A percentile compares a stretch with the other conserved stretches of the same genome.
Conservation (phyloP, 2,329 filamentous ascomycete genomes). For the Akanthomyces lecanii region DNA sequence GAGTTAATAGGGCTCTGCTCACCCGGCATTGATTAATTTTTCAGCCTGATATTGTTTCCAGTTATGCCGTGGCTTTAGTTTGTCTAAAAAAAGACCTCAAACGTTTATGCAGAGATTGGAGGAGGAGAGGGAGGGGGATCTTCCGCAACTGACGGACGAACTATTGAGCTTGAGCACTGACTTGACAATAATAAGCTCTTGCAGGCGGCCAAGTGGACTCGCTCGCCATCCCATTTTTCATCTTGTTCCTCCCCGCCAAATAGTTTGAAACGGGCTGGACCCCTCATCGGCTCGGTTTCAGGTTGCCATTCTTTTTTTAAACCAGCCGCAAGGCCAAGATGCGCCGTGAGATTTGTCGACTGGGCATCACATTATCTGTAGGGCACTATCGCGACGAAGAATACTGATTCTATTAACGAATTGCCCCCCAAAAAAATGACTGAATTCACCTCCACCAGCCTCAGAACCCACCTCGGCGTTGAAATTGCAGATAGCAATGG, state of each 20-base stretch:
- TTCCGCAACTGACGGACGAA: conserved; percentile 10
- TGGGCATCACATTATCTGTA: neutral
- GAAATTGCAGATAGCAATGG: neutral
- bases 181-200: too few relatives aligned
- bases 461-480: neutral
- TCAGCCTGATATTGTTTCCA: neutral
- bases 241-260: neutral
- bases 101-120: conserved; percentile 5
- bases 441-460: neutral
- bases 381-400: neutral
- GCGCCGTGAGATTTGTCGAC: neutral
- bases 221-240: conserved; percentile 2
- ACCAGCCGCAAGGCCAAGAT: neutral
- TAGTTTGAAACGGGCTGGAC: conserved; percentile 1
- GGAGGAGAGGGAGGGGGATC: neutral
- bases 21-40: neutral
- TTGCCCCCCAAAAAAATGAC: neutral
- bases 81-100: conserved; percentile 6
- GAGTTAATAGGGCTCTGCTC: neutral
- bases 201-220: neutral
- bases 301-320: conserved; percentile 13
- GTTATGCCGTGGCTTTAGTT: neutral
- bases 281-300: conserved; percentile 3
- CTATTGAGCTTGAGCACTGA: conserved; percentile 1
- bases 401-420: too few relatives aligned